Base-by-base conservation (phyloP, 257 asterid genomes). In the Solanum sitiens region DNA sequence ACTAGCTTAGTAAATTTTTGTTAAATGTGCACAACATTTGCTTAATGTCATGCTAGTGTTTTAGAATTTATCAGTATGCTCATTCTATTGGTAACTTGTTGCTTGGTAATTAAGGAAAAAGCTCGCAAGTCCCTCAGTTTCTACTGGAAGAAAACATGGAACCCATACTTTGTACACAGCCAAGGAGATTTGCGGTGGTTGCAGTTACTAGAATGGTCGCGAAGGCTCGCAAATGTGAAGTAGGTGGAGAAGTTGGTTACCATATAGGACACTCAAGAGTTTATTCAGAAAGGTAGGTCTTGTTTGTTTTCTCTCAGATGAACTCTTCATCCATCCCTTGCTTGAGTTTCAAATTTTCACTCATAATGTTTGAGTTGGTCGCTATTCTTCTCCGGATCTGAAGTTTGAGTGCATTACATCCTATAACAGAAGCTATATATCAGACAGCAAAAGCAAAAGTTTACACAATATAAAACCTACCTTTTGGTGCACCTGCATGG, bases 201-300 rank as follows among this genome's bases (percentile, higher is more conserved):
- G 98, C 99, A 88, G 99, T 97, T 84, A 98, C 99, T 65, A 91
- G 93, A 87, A 95, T 95, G 98, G 99, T 97, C 71, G 98, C 99
- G 53, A 91, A 87, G 89, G 93, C 98, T 89, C 96, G 98, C 82
- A 95, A 93, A 39, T 93, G 98, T 86, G 98, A 95, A 93, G 94
- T 97, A 40, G 99, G 99, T 42, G 98, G 90, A 88, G 99, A 97
- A 89, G 93, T 97, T 87, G 99, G 99, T 88, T 97, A 93, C 92
- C 99, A 97, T 90, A 97, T 97, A 71, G 99, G 99, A 84, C 99
- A 97, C 88, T 96, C 98, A 68, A 92, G 93, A 90, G 98, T 92
- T 87, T 95, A 89, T 92, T 95, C 99, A 12, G 76, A 93, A 40
- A 92, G 98, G 99, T 97, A 90, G 86, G 72, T 47, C 61, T 35